A percentile compares a stretch with the other conserved stretches of the same genome.
These are phyloP conservation scores for Dipteronia dyeriana DNA, from an alignment of 345 rosid species.

Conservation along the genomic window DNA sequence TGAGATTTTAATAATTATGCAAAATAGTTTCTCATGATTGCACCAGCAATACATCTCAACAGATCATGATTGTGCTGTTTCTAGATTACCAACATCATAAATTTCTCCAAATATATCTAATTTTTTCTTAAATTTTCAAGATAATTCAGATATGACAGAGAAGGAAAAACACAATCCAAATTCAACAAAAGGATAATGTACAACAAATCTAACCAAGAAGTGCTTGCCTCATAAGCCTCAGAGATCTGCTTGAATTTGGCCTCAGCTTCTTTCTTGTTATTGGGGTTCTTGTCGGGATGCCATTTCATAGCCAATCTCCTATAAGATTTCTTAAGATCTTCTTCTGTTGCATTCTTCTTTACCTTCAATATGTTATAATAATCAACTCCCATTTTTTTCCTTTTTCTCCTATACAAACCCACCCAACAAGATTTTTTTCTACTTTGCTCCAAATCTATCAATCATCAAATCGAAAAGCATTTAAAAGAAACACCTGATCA, in stretches of 20 bases:
- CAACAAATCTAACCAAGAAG: background rate
- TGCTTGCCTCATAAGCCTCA: conserved; percentile 87
- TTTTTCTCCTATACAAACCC: background rate
- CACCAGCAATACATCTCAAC: background rate
- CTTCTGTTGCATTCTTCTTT: conserved; percentile 75
- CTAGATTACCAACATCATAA: background rate
- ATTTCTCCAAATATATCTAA: background rate
- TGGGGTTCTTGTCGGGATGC: conserved; percentile 97
- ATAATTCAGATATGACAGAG: background rate
- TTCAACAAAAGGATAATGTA: background rate
- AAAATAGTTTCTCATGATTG: background rate
- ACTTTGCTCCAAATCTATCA: background rate
- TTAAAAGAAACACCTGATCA: conserved; percentile 8
- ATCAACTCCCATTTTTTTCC: conserved; percentile 71
- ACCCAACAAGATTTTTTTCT: background rate
- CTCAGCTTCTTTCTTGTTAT: conserved; percentile 81
- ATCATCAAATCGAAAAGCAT: conserved; percentile 1
- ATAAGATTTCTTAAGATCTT: conserved; percentile 86
- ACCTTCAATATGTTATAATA: conserved; percentile 78
- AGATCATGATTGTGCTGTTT: background rate
- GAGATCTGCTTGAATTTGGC: conserved; percentile 95
- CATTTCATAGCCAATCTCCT: conserved; percentile 93
- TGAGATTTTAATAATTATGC: background rate
- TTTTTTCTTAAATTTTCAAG: background rate
- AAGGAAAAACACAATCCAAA: background rate